Base-by-base conservation (phyloP, 2,329 filamentous ascomycete genomes). In the Fusarium neocosmosporiellum region DNA sequence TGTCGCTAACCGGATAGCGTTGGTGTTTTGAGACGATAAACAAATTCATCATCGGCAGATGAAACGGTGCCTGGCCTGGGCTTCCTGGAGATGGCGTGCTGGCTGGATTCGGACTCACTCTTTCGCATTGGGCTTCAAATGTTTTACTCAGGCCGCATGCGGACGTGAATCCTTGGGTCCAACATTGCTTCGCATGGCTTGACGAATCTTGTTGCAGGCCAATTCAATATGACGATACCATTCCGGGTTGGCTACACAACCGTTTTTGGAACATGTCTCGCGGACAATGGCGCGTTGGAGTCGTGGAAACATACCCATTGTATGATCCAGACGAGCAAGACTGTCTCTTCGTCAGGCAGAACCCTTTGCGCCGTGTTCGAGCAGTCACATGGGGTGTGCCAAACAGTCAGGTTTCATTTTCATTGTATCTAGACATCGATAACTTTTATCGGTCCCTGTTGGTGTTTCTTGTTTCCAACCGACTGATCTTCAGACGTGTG, bases 1-100 rank as follows among this genome's bases (percentile, higher is more conserved):
- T 34, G 48, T 64, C 55, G 18, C 48, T 58, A 50, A 48, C 27
- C 41, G 14, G 53, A 57, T 58, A 27, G 54, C 67, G 58, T 46
- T 60, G 58, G 39, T 34, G 39, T 48, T 24, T 41, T 43, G 20
- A 20, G 14, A 24, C 22, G 20, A 39, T n/a, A 27, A 39, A 39
- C 34, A 9, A 39, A 16, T 20, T 31, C 43, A 50, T 39, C 66
- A 22, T 60, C 55, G 58, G 63, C 48, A 33, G 54, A 34, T 46
- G 43, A 48, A 48, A 48, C 43, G 24, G 24, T 29, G 46, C 46
- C 46, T 29, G 46, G 18, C 24, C 46, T 50, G 16, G 16, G 27
- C 53, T 57, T 36, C 33, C 33, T 20, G n/a, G 33, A 18, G n/a
- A 57, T 54, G 54, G 31, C 53, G 31, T 22, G 22, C 31, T 36